phyloP scores from a whole-genome alignment of 768 basidiomycete species.

The Saitozyma podzolica region DNA sequence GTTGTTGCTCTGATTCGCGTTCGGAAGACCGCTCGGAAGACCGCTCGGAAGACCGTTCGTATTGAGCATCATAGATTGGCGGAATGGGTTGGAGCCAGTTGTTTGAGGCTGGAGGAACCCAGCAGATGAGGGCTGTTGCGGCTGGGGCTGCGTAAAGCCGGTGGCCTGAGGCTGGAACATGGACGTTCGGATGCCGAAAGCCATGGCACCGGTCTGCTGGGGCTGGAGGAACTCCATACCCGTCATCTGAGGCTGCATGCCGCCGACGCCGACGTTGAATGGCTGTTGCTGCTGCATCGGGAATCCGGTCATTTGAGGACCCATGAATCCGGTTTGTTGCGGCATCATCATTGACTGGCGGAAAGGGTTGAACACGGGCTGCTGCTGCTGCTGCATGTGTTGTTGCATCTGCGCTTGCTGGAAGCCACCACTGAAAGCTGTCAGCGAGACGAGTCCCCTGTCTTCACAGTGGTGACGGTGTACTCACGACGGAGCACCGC shows the following conservation, averaged over 20 bases:
- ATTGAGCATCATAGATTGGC: slow-evolving; percentile 72
- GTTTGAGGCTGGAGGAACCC: slow-evolving; percentile 53
- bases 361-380: slow-evolving; percentile 71
- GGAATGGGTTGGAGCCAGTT: slow-evolving; percentile 77
- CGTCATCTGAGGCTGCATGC: slow-evolving; percentile 1
- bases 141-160: slow-evolving; percentile 54
- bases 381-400: slow-evolving; percentile 55
- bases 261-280: slow-evolving; percentile 51
- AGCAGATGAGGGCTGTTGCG: slow-evolving; percentile 61
- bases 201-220: slow-evolving; percentile 62
- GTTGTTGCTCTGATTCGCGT: neutral
- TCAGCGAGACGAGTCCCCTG: neutral
- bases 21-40: too few species aligned
- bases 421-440: slow-evolving; percentile 10
- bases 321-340: slow-evolving; percentile 47
- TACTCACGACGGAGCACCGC: slow-evolving; percentile 28
- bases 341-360: slow-evolving; percentile 59
- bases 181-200: slow-evolving; percentile 37
- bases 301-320: slow-evolving; percentile 51
- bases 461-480: neutral
- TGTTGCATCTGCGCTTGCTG: slow-evolving; percentile 20
- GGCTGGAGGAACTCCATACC: slow-evolving; percentile 51
- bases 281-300: slow-evolving; percentile 53
- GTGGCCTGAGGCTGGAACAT: slow-evolving; percentile 39
- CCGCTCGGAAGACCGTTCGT: slow-evolving; percentile 52